Evolutionary conservation across 108 stramenopile species (phyloP).

Genomic region (Skeletonema menzelii): DNA sequence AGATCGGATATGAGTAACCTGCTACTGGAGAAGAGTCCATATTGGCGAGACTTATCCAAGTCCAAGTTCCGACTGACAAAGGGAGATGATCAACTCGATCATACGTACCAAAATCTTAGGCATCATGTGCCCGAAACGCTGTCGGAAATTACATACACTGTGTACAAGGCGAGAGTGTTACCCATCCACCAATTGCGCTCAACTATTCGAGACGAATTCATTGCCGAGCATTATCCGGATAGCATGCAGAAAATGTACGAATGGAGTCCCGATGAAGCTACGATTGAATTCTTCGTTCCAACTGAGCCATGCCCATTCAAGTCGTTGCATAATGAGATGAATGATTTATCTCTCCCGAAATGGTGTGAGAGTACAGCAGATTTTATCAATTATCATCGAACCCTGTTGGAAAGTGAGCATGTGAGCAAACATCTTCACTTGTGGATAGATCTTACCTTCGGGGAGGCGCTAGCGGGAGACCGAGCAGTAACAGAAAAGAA

Average conservation of each 20-base stretch:
- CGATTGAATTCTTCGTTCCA: slow-evolving; percentile 65
- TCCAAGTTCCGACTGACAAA: slow-evolving; percentile 70
- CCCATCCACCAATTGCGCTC: slow-evolving; percentile 45
- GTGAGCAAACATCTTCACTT: slow-evolving; percentile 57
- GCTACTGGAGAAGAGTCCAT: neutral
- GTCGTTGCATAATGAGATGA: slow-evolving; percentile 45
- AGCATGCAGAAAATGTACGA: slow-evolving; percentile 59
- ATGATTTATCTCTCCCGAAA: slow-evolving; percentile 31
- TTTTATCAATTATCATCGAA: slow-evolving; percentile 52
- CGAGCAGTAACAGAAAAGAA: slow-evolving; percentile 64
- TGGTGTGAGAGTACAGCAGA: slow-evolving; percentile 34
- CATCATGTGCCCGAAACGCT: slow-evolving; percentile 73
- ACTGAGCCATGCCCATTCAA: slow-evolving; percentile 48
- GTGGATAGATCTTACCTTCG: slow-evolving; percentile 78
- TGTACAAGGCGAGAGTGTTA: slow-evolving; percentile 59
- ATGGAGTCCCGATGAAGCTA: slow-evolving; percentile 80
- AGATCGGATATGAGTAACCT: neutral
- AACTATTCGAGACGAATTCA: slow-evolving; percentile 60
- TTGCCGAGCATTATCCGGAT: slow-evolving; percentile 69
- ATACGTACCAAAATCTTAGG: slow-evolving; percentile 51
- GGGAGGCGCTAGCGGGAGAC: slow-evolving; percentile 52
- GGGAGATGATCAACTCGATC: slow-evolving; percentile 77
- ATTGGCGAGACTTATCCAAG: slow-evolving; percentile 42
- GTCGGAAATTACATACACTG: slow-evolving; percentile 67
- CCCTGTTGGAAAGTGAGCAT: slow-evolving; percentile 51